phyloP scores from a whole-genome alignment of 805 yeast species.

The Komagataella phaffii region DNA sequence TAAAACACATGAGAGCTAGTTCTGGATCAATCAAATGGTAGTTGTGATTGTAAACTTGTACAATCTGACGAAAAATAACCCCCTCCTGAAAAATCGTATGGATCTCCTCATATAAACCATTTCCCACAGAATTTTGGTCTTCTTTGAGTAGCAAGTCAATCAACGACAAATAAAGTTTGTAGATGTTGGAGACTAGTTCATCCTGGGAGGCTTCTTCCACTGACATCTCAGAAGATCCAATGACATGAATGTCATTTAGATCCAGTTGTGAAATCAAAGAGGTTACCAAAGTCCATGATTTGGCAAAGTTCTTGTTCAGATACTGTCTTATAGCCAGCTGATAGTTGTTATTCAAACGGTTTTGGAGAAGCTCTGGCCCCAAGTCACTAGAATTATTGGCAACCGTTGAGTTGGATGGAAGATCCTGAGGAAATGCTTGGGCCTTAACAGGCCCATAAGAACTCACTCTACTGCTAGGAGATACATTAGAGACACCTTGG shows the following conservation, averaged over 20 bases:
- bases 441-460: neutral
- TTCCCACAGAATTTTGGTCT: neutral
- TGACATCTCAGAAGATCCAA: constrained; percentile 4
- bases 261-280: constrained; percentile 7
- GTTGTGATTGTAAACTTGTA: constrained; percentile 5
- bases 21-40: constrained; percentile 11
- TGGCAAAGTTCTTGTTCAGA: constrained; percentile 18
- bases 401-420: neutral
- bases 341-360: constrained; percentile 13
- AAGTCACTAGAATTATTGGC: neutral
- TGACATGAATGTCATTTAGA: neutral
- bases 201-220: constrained; percentile 3
- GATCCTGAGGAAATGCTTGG: neutral
- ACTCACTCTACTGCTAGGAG: neutral
- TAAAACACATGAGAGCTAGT: constrained; percentile 15
- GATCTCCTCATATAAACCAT: neutral
- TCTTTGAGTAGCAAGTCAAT: constrained; percentile 15
- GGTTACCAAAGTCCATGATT: constrained; percentile 13
- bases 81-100: constrained; percentile 10
- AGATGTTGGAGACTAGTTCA: constrained; percentile 9
- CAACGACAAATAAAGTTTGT: constrained; percentile 15
- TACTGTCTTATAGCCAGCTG: constrained; percentile 28
- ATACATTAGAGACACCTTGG: neutral
- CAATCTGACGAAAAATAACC: constrained; percentile 9
- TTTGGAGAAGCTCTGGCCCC: neutral